Evolutionary conservation across 495 filamentous ascomycete genomes (phyloP).

Genomic region (Aspergillus biplanus): DNA sequence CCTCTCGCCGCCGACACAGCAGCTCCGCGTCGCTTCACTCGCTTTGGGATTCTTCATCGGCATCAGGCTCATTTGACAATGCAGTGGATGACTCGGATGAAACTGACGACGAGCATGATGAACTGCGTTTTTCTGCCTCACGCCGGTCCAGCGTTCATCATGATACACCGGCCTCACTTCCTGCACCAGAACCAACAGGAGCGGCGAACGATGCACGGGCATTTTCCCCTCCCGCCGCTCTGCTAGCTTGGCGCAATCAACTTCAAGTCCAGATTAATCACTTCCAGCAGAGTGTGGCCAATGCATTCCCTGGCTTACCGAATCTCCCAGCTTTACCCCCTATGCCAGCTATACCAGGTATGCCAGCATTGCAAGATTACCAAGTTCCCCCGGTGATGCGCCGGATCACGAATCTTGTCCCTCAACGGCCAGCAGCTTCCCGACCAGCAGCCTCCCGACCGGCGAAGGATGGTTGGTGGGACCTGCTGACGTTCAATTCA

Average conservation of each 20-base stretch:
- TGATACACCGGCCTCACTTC: conserved; percentile 32
- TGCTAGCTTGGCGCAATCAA: conserved; percentile 76
- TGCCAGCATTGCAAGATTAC: conserved; percentile 71
- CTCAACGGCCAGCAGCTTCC: conserved; percentile 44
- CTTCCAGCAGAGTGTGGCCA: conserved; percentile 71
- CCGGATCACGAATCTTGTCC: conserved; percentile 74
- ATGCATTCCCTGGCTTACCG: conserved; percentile 71
- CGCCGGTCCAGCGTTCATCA: conserved; percentile 49
- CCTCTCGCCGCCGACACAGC: conserved; percentile 62
- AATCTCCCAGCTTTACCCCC: conserved; percentile 63
- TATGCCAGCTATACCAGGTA: conserved; percentile 62
- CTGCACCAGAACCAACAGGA: conserved; percentile 33
- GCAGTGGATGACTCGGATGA: conserved; percentile 54
- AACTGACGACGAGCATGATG: conserved; percentile 39
- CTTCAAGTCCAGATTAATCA: conserved; percentile 78
- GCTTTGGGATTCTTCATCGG: conserved; percentile 58
- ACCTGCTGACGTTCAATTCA: conserved; percentile 58
- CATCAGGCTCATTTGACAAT: conserved; percentile 46
- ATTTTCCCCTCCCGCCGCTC: conserved; percentile 62
- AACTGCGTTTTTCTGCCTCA: conserved; percentile 49
- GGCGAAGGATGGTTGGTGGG: conserved; percentile 69
- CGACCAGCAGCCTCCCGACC: conserved; percentile 40
- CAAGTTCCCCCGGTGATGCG: conserved; percentile 74
- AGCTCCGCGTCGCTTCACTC: conserved; percentile 69
- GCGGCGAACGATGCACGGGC: conserved; percentile 36